These are phyloP conservation scores for Boletus hoseneyae DNA, from an alignment of 1,284 basidiomycete species.

Conservation along the genomic window DNA sequence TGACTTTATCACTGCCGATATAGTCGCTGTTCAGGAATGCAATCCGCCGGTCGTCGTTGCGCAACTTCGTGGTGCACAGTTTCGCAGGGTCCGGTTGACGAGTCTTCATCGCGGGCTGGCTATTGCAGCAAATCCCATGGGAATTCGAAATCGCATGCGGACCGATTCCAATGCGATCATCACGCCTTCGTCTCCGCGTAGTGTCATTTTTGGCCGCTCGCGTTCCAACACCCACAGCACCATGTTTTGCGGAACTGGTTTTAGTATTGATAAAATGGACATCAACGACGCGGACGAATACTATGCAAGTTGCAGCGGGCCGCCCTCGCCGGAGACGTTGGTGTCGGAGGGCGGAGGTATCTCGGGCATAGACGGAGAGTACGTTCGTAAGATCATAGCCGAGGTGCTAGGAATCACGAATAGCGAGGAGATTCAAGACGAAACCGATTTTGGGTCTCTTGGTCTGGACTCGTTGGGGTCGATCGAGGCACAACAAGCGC, in stretches of 20 bases:
- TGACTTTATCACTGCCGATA: constrained; percentile 45
- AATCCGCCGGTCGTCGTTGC: constrained; percentile 45
- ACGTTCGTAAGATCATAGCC: constrained; percentile 45
- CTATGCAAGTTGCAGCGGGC: constrained; percentile 20
- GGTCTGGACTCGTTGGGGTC: constrained; percentile 64
- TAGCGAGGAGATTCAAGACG: constrained; percentile 39
- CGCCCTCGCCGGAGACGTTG: constrained; percentile 38
- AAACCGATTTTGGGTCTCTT: constrained; percentile 43
- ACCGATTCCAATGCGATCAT: constrained; percentile 31
- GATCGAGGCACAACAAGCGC: constrained; percentile 51
- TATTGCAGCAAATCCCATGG: constrained; percentile 28
- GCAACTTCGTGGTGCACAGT: constrained; percentile 51
- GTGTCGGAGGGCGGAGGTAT: constrained; percentile 21
- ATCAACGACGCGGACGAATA: constrained; percentile 3
- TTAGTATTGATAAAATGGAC: constrained; percentile 5
- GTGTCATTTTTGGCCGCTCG: constrained; percentile 29
- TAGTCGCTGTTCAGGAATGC: constrained; percentile 43
- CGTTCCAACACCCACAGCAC: constrained; percentile 28
- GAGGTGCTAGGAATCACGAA: constrained; percentile 44
- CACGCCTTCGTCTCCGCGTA: constrained; percentile 23
- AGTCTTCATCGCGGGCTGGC: constrained; percentile 46
- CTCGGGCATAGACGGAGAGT: constrained; percentile 15
- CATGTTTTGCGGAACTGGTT: constrained; percentile 9
- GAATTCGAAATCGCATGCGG: constrained; percentile 16
- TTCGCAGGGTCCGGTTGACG: constrained; percentile 49